A percentile compares a stretch with the other conserved stretches of the same genome.
Conservation (phyloP, 2,329 filamentous ascomycete species). For the Oidium heveae region DNA sequence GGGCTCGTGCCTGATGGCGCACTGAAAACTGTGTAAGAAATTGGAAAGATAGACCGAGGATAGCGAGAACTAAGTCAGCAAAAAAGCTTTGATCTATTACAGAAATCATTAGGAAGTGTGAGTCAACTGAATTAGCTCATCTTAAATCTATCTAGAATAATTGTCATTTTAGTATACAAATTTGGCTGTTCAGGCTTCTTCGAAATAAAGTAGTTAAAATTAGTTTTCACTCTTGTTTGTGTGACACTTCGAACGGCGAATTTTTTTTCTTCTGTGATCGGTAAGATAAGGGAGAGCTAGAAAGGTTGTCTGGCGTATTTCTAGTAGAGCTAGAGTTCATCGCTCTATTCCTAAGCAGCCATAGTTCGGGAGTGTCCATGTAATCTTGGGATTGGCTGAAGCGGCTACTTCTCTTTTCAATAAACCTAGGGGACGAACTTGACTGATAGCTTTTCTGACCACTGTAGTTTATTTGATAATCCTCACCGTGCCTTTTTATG, state of each 20-base stretch:
- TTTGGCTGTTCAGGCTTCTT: no score
- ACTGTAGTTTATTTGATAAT: slow-evolving; percentile 9
- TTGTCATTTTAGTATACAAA: no score
- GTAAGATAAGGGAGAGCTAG: slow-evolving; percentile 9
- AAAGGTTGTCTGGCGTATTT: slow-evolving; percentile 3
- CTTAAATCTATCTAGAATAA: no score
- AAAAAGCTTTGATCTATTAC: no score
- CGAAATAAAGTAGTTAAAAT: no score
- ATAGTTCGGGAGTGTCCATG: slow-evolving; percentile 8
- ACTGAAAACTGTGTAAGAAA: no score
- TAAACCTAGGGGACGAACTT: slow-evolving; percentile 11
- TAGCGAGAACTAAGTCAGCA: no score
- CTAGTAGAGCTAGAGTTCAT: slow-evolving; percentile 2
- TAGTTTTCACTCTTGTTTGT: background rate
- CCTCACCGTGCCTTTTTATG: slow-evolving; percentile 33
- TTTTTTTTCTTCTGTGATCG: slow-evolving; percentile 5
- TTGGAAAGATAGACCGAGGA: no score
- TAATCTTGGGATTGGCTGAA: slow-evolving; percentile 4
- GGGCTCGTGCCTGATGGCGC: no score
- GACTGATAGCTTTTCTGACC: background rate
- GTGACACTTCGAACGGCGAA: background rate
- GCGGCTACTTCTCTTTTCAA: slow-evolving; percentile 21
- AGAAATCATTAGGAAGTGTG: no score
- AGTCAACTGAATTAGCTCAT: no score
- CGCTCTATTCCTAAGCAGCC: slow-evolving; percentile 7